Conservation (phyloP, 305 asterid genomes). For the Ruellia speciosa region DNA sequence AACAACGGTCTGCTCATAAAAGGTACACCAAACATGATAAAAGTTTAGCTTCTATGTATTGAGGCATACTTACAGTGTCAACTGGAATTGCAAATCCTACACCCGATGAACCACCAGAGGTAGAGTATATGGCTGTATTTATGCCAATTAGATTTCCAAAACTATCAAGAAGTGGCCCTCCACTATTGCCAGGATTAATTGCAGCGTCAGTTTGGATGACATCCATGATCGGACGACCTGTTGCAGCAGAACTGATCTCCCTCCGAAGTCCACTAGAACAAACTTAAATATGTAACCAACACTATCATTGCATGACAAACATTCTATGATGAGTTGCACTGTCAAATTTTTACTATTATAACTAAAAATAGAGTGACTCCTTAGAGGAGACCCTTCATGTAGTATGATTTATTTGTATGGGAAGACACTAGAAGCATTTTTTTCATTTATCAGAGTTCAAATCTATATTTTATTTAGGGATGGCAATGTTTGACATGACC, state of each 20-base stretch:
- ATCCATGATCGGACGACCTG: constrained; percentile 97
- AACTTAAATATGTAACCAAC: background rate
- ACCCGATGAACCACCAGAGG: constrained; percentile 99
- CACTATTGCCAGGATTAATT: constrained; percentile 97
- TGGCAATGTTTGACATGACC: too few relatives aligned
- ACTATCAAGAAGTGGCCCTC: constrained; percentile 97
- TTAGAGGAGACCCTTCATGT: too few relatives aligned
- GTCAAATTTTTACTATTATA: too few relatives aligned
- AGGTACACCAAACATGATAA: too few relatives aligned
- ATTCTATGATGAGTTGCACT: too few relatives aligned
- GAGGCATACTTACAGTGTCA: constrained; percentile 68
- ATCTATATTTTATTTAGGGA: too few relatives aligned
- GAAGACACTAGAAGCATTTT: too few relatives aligned
- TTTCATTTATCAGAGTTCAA: too few relatives aligned
- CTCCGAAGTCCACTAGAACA: constrained; percentile 72
- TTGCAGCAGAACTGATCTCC: constrained; percentile 94
- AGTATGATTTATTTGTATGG: too few relatives aligned
- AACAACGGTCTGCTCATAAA: too few relatives aligned
- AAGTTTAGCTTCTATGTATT: background rate
- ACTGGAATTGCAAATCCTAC: constrained; percentile 99
- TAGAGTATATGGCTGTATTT: constrained; percentile 97
- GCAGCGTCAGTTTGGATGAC: constrained; percentile 99
- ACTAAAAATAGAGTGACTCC: too few relatives aligned
- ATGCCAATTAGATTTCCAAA: constrained; percentile 91
- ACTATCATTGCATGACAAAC: too few relatives aligned